Percentiles rank a stretch among this genome's conserved stretches.
phyloP scores from a whole-genome alignment of 768 basidiomycete species.

The Coprinellus aureogranulatus region DNA sequence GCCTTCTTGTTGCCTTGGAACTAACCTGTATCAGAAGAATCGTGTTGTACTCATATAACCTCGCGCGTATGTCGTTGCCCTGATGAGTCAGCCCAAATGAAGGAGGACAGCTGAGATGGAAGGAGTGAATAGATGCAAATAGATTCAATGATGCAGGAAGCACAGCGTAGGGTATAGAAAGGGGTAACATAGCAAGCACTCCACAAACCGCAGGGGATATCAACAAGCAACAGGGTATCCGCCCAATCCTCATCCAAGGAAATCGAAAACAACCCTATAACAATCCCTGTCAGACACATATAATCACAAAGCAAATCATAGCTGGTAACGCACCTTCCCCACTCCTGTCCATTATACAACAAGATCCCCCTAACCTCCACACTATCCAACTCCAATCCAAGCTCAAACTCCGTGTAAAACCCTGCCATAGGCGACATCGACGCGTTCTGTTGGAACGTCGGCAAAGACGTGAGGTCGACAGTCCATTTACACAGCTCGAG shows the following conservation, averaged over 20 bases:
- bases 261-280: constrained; percentile 7
- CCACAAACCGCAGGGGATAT: no score
- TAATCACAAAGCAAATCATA: neutral
- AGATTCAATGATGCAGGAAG: no score
- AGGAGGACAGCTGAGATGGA: no score
- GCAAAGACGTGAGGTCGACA: constrained; percentile 74
- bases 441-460: constrained; percentile 74
- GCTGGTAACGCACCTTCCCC: constrained; percentile 61
- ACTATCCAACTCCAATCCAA: constrained; percentile 80
- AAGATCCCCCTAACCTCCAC: constrained; percentile 83
- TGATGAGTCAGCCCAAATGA: no score
- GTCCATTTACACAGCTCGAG: constrained; percentile 83
- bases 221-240: no score
- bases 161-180: no score
- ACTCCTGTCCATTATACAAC: constrained; percentile 72
- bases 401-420: constrained; percentile 86
- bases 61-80: no score
- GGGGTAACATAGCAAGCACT: no score
- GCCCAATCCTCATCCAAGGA: constrained; percentile 3
- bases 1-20: no score
- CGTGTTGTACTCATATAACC: no score
- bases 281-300: neutral
- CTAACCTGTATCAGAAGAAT: no score
- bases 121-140: no score
- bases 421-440: constrained; percentile 53